Percentiles rank a stretch among this genome's conserved stretches.
These are phyloP conservation scores for Trichothecium roseum DNA, from an alignment of 2,329 filamentous ascomycete species.

Conservation along the genomic window DNA sequence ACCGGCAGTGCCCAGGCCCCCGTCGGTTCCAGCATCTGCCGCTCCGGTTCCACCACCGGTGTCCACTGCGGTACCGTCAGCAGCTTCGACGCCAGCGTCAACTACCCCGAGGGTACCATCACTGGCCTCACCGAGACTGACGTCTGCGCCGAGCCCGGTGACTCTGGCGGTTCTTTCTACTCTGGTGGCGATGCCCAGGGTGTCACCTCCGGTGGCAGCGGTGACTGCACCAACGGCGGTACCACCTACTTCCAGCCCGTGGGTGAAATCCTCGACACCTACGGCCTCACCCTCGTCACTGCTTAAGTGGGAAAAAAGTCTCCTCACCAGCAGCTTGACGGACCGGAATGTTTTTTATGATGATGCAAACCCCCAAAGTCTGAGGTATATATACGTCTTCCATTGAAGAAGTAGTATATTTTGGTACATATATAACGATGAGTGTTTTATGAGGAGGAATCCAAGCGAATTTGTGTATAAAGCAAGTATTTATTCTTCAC, in stretches of 20 bases:
- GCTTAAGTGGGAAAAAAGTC: too few species aligned
- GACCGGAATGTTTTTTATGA: too few species aligned
- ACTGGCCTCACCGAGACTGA: constrained; percentile 28
- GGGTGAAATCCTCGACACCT: constrained; percentile 27
- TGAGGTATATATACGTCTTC: too few species aligned
- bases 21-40: constrained; percentile 25
- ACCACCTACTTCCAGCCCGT: constrained; percentile 30
- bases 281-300: constrained; percentile 9
- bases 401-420: too few species aligned
- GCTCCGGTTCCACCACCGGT: constrained; percentile 29
- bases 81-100: constrained; percentile 22
- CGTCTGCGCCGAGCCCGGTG: constrained; percentile 29
- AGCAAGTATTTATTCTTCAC: too few species aligned
- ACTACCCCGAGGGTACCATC: constrained; percentile 26
- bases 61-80: constrained; percentile 26
- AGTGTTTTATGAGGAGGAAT: too few species aligned
- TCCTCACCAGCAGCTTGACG: too few species aligned
- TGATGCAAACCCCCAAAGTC: too few species aligned
- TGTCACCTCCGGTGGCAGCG: constrained; percentile 29
- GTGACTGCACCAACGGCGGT: constrained; percentile 24
- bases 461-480: too few species aligned
- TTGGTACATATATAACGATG: too few species aligned
- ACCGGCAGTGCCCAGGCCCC: constrained; percentile 25
- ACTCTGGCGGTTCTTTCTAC: constrained; percentile 29
- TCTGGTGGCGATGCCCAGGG: constrained; percentile 28